A percentile compares a stretch with the other conserved stretches of the same genome.
phyloP scores from a whole-genome alignment of 1,139 yeast species.

The Blastobotrys aristatus region DNA sequence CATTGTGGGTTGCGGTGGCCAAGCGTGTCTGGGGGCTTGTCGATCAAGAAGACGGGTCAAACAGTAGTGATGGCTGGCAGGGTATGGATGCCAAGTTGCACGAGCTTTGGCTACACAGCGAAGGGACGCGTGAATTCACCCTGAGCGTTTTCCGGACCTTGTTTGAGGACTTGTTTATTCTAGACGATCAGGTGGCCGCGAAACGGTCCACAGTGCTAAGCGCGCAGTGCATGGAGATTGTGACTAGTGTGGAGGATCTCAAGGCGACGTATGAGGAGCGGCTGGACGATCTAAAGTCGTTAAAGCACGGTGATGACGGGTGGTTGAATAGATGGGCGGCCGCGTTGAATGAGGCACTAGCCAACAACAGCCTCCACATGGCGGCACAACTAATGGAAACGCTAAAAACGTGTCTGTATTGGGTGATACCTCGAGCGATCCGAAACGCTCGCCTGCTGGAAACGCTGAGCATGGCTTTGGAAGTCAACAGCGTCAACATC shows the following conservation, averaged over 20 bases:
- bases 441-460: slow-evolving; percentile 62
- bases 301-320: slow-evolving; percentile 59
- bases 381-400: slow-evolving; percentile 72
- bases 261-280: slow-evolving; percentile 68
- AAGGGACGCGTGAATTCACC: slow-evolving; percentile 64
- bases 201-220: slow-evolving; percentile 72
- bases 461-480: slow-evolving; percentile 59
- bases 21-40: slow-evolving; percentile 82
- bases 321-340: slow-evolving; percentile 82
- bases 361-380: slow-evolving; percentile 32
- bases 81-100: slow-evolving; percentile 78
- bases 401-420: slow-evolving; percentile 81
- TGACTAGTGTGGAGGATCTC: slow-evolving; percentile 65
- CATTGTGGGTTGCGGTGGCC: slow-evolving; percentile 89
- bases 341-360: slow-evolving; percentile 47
- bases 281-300: slow-evolving; percentile 36
- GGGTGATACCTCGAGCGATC: slow-evolving; percentile 80
- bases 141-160: slow-evolving; percentile 75
- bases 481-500: slow-evolving; percentile 51
- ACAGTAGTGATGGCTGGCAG: slow-evolving; percentile 59
- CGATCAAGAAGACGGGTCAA: slow-evolving; percentile 8
- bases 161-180: slow-evolving; percentile 88
- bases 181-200: slow-evolving; percentile 88
- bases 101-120: slow-evolving; percentile 64
- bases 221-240: slow-evolving; percentile 77